Evolutionary conservation across 352 stramenopile genomes (phyloP).

Genomic region (Phytophthora europaea): DNA sequence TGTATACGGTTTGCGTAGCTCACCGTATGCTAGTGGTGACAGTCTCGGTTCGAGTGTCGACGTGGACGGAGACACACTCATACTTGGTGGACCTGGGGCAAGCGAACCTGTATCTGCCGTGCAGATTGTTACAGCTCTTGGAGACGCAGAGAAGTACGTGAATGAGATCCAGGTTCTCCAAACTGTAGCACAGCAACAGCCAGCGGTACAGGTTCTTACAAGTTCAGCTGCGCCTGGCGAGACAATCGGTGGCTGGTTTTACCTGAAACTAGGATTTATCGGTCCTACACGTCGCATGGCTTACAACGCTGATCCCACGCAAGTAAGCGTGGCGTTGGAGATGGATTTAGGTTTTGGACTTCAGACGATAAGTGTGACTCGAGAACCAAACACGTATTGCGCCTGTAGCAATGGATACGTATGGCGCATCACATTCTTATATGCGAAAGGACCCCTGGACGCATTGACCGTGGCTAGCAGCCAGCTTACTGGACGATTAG

Average conservation of each 20-base stretch:
- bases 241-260: constrained; percentile 81
- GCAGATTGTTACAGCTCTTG: constrained; percentile 73
- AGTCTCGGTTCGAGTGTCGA: constrained; percentile 71
- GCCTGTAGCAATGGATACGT: constrained; percentile 74
- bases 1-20: constrained; percentile 71
- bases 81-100: constrained; percentile 71
- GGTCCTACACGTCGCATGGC: constrained; percentile 68
- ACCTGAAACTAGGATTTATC: constrained; percentile 61
- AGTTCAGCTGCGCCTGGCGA: constrained; percentile 71
- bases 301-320: constrained; percentile 74
- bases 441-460: constrained; percentile 64
- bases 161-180: constrained; percentile 81
- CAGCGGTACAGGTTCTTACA: constrained; percentile 78
- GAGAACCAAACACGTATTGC: constrained; percentile 75
- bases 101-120: constrained; percentile 70
- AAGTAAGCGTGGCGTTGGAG: constrained; percentile 77
- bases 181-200: constrained; percentile 62
- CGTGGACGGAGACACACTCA: constrained; percentile 71
- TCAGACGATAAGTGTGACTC: constrained; percentile 66
- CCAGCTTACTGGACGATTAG: constrained; percentile 61
- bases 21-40: constrained; percentile 68
- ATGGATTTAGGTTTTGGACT: constrained; percentile 78
- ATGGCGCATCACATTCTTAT: constrained; percentile 86
- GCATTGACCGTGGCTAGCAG: constrained; percentile 50
- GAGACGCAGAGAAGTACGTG: constrained; percentile 59